Conservation (phyloP, 805 yeast genomes). For the Lipomyces anomalus region DNA sequence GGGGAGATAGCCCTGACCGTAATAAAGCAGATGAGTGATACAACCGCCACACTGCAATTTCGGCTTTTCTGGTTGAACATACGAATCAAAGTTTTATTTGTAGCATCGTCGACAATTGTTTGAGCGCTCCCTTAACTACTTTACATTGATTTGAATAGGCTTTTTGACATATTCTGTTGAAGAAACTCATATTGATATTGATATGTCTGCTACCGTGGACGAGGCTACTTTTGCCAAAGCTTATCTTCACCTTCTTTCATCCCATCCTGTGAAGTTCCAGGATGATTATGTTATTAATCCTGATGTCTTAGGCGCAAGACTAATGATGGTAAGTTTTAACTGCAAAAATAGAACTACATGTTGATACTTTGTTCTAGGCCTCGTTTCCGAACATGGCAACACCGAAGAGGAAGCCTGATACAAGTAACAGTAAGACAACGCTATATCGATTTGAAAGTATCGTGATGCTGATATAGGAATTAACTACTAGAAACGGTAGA, state of each 20-base stretch:
- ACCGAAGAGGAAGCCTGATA: conserved; percentile 9
- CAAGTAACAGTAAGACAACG: not conserved
- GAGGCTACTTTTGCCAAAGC: conserved; percentile 20
- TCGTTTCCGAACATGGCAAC: conserved; percentile 14
- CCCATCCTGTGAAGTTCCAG: conserved; percentile 6
- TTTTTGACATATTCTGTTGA: too few relatives aligned
- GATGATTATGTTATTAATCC: conserved; percentile 15
- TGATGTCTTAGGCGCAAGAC: conserved; percentile 3
- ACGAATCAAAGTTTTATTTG: too few relatives aligned
- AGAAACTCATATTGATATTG: too few relatives aligned
- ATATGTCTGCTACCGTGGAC: conserved; percentile 18
- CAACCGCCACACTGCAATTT: too few relatives aligned
- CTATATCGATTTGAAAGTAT: not conserved
- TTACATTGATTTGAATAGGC: too few relatives aligned
- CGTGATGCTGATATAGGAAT: not conserved
- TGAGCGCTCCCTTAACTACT: too few relatives aligned
- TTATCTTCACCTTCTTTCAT: conserved; percentile 13
- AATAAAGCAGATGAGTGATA: too few relatives aligned
- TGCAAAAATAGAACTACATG: not conserved
- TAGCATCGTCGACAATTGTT: too few relatives aligned
- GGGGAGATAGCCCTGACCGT: too few relatives aligned
- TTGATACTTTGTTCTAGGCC: conserved; percentile 4
- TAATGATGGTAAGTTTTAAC: conserved; percentile 8
- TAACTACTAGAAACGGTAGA: not conserved
- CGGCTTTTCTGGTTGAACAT: too few relatives aligned